Evolutionary conservation across 257 asterid genomes (phyloP).

Genomic region (Lavandula angustifolia): DNA sequence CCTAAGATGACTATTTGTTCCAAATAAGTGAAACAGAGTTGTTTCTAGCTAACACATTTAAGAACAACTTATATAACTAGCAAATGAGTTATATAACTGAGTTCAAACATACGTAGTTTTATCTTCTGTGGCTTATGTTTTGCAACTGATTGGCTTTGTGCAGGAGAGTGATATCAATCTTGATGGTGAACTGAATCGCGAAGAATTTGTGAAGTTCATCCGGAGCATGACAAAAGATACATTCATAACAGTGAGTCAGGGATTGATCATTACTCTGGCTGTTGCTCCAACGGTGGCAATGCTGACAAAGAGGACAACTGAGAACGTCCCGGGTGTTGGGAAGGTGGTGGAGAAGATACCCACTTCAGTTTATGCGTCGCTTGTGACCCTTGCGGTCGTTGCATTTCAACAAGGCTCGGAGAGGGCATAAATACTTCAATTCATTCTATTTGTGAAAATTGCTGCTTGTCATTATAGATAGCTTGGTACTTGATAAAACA

Average conservation of each 20-base stretch:
- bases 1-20: too few relatives aligned
- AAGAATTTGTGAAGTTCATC: conserved; percentile 69
- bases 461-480: conserved; percentile 2
- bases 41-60: neutral
- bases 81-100: too few relatives aligned
- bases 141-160: neutral
- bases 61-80: neutral
- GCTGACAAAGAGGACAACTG: conserved; percentile 74
- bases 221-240: conserved; percentile 63
- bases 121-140: too few relatives aligned
- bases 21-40: neutral
- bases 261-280: conserved; percentile 70
- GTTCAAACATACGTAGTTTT: too few relatives aligned
- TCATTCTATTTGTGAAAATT: conserved; percentile 29
- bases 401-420: conserved; percentile 62
- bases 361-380: conserved; percentile 72
- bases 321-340: conserved; percentile 85
- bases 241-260: conserved; percentile 67
- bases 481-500: conserved; percentile 24
- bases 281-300: conserved; percentile 88
- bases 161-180: conserved; percentile 80
- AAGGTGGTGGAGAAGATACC: conserved; percentile 82
- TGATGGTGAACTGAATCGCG: conserved; percentile 79
- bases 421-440: conserved; percentile 34
- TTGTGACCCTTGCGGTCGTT: conserved; percentile 68